A percentile compares a stretch with the other conserved stretches of the same genome.
Conservation (phyloP, 2,329 filamentous ascomycete genomes). For the Myriosclerotinia duriaeana region DNA sequence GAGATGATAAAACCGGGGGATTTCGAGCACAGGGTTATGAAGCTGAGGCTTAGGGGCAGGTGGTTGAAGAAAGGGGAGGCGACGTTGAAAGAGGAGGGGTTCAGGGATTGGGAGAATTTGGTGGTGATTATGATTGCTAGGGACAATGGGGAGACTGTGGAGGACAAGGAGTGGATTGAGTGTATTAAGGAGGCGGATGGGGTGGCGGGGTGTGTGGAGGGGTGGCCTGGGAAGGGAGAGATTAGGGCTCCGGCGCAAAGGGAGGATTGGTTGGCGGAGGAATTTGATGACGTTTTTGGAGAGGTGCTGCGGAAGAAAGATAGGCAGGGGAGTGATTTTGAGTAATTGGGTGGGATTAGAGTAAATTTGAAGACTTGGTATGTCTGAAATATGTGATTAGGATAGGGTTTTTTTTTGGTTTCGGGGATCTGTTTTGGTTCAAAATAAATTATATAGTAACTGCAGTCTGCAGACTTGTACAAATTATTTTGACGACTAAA, state of each 20-base stretch:
- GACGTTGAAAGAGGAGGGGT: background rate
- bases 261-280: background rate
- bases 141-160: background rate
- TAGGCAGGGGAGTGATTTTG: too few relatives aligned
- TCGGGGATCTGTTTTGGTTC: too few relatives aligned
- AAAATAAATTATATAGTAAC: too few relatives aligned
- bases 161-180: background rate
- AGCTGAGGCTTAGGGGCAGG: background rate
- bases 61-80: background rate
- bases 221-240: slow-evolving; percentile 9
- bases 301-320: too few relatives aligned
- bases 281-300: background rate
- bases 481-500: too few relatives aligned
- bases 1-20: background rate
- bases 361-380: too few relatives aligned
- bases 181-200: slow-evolving; percentile 13
- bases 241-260: background rate
- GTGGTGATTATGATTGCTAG: background rate
- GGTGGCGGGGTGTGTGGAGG: background rate
- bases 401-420: too few relatives aligned
- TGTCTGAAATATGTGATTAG: too few relatives aligned
- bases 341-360: too few relatives aligned
- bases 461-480: too few relatives aligned
- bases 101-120: slow-evolving; percentile 2
- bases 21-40: background rate